phyloP scores from a whole-genome alignment of 441 rosid genomes.

The Gossypium laxum region DNA sequence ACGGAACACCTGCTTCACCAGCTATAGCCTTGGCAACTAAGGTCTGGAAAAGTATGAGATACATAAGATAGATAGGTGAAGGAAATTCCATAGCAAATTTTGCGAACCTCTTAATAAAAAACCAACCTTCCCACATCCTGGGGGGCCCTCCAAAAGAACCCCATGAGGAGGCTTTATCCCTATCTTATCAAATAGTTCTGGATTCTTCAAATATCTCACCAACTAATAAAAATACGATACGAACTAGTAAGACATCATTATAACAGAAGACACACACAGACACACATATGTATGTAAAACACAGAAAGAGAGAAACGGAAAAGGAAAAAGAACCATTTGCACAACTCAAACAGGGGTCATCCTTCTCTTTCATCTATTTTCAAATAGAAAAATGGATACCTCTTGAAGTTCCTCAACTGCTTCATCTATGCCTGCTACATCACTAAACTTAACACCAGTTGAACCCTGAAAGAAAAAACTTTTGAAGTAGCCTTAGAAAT shows the following conservation, averaged over 20 bases:
- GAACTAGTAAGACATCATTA: constrained; percentile 11
- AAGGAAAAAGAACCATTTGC: neutral
- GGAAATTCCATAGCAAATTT: constrained; percentile 6
- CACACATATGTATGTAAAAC: neutral
- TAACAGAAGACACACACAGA: neutral
- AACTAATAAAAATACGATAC: constrained; percentile 36
- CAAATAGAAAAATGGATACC: constrained; percentile 32
- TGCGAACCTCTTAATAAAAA: neutral
- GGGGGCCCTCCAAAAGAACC: constrained; percentile 90
- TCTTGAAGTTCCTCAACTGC: constrained; percentile 96
- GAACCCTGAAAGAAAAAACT: constrained; percentile 54
- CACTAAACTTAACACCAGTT: constrained; percentile 77
- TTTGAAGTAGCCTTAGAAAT: constrained; percentile 18
- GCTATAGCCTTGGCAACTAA: constrained; percentile 94
- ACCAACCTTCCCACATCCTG: constrained; percentile 93
- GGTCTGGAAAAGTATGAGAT: constrained; percentile 42
- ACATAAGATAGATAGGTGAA: constrained; percentile 3
- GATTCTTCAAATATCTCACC: constrained; percentile 91
- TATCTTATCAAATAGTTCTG: constrained; percentile 85
- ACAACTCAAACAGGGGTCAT: neutral
- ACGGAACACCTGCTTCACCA: constrained; percentile 95
- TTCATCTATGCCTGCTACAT: constrained; percentile 95
- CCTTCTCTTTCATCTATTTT: constrained; percentile 1
- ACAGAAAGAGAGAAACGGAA: neutral
- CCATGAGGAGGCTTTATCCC: constrained; percentile 95